Evolutionary conservation across 2,329 filamentous ascomycete genomes (phyloP), one percentile per base, ranked within the genome.

Genomic region (Pestalotiopsis sp.): DNA sequence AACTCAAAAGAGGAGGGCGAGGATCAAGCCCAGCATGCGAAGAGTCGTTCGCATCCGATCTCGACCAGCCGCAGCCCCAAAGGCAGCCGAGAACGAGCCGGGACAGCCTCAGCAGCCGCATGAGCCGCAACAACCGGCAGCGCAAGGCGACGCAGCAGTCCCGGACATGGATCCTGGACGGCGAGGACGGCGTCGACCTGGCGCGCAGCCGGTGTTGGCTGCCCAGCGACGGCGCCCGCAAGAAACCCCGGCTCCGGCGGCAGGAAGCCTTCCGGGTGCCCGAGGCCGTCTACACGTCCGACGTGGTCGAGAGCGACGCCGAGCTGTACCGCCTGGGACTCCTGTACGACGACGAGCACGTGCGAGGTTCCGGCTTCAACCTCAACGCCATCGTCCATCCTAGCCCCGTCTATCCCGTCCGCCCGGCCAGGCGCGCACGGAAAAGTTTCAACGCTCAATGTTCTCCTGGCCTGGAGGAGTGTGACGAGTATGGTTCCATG

Each of bases 231-330:
- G 65, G 25, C 17, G 66, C 57, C n/a, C 68, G 27, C 20, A 60
- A 66, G 59, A 73, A 68, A 52, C 75, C 76, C 4, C 68, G 71
- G 20, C 73, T 78, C 17, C 62, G 73, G 59, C 76, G 76, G 11
- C 73, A 78, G 61, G 76, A 75, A 52, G 75, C 76, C 17, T 78
- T 78, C 57, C 72, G 71, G 14, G 71, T 69, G 39, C 71, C 74
- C 12, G 45, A 67, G 3, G 69, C 67, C 66, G 63, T 68, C 31
- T 68, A 67, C 61, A 31, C 68, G 52, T 73, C 71, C 6, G 73
- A 75, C 56, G 61, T 71, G 0, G 71, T 72, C 65, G 70, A 70
- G 20, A 70, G 73, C 63, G 74, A 78, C 67, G 67, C 72, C 5
- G 74, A 74, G 4, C 62, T 77, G 49, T 76, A 76, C 58, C 71